Percentiles rank a stretch among this genome's conserved stretches.
Evolutionary conservation across 2,329 filamentous ascomycete species (phyloP).

Genomic region (Exophiala dermatitidis): DNA sequence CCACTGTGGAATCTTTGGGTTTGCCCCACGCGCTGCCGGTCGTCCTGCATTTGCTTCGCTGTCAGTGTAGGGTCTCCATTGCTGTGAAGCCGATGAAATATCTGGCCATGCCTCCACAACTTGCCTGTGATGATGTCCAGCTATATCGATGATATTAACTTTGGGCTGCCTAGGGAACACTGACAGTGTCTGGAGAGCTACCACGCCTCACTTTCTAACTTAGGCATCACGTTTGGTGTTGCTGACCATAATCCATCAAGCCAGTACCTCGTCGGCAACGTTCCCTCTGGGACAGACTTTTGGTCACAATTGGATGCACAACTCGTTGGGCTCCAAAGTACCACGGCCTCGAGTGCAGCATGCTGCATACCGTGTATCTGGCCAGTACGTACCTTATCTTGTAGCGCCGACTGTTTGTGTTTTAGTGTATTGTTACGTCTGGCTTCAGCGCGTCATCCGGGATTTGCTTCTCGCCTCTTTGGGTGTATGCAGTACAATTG

Average conservation of each 20-base stretch:
- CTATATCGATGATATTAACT: constrained; percentile 17
- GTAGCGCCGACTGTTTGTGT: constrained; percentile 5
- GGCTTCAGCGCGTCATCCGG: constrained; percentile 3
- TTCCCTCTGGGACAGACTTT: constrained; percentile 4
- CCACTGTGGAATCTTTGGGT: constrained; percentile 26
- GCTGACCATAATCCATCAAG: constrained; percentile 11
- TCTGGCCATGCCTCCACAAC: constrained; percentile 12
- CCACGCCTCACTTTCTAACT: constrained; percentile 7
- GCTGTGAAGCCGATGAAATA: constrained; percentile 15
- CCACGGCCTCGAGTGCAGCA: constrained; percentile 12
- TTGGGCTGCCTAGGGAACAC: constrained; percentile 14
- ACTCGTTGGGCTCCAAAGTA: constrained; percentile 15
- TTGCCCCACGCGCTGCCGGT: constrained; percentile 26
- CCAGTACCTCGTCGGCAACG: constrained; percentile 7
- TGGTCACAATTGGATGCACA: constrained; percentile 18
- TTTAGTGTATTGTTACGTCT: constrained; percentile 7
- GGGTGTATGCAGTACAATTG: constrained; percentile 4
- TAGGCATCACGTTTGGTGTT: constrained; percentile 9
- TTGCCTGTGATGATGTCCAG: constrained; percentile 19
- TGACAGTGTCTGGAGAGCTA: constrained; percentile 7
- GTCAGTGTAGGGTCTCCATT: constrained; percentile 25
- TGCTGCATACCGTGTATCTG: constrained; percentile 28
- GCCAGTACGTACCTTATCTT: constrained; percentile 24
- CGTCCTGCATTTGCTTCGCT: constrained; percentile 25
- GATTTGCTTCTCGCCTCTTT: constrained; percentile 1